Base-by-base conservation (phyloP, 1,284 basidiomycete genomes). In the Trichosporon ovoides region DNA sequence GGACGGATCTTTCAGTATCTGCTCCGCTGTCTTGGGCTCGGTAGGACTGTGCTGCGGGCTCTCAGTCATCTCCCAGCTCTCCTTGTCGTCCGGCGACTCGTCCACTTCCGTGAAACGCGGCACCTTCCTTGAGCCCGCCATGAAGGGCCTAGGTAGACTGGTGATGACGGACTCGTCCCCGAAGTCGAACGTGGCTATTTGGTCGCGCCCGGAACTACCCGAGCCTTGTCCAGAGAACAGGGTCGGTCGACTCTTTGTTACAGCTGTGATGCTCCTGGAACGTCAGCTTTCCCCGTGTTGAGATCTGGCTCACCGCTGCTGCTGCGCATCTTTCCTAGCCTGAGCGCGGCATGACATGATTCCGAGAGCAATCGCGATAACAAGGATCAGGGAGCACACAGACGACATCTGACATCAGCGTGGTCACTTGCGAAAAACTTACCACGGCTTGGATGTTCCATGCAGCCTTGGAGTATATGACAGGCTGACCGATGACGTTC, bases 361-460 rank as follows among this genome's bases (percentile, higher is more conserved):
- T 11, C 56, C 59, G 33, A 61, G 28, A 3, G 48, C 20, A 22
- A 61, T 35, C 1, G 59, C 35, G 12, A 52, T 6, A 10, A 48
- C 16, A 31, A 61, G 59, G n/a, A 55, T 34, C 18, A 58, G 12
- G 0, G 48, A 38, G 37, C 59, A 61, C 2, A 61, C 5, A 3
- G 56, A 49, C 3, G 53, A 55, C 53, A 61, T 55, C 59, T 60
- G 55, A n/a, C 7, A 40, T 52, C 2, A 52, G 38, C 38, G 6
- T n/a, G 1, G 22, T 11, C 16, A 16, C 10, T 19, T 3, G n/a
- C 18, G 34, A 33, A 11, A 10, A 14, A 46, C 50, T 38, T 35
- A 59, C 58, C 5, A 60, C 53, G 0, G 40, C 50, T 34, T 51
- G 40, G 50, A 60, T 60, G 50, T 60, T 48, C 38, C 37, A 52